Base-by-base conservation (phyloP, 2,329 filamentous ascomycete species). In the Botrytis pseudocinerea region DNA sequence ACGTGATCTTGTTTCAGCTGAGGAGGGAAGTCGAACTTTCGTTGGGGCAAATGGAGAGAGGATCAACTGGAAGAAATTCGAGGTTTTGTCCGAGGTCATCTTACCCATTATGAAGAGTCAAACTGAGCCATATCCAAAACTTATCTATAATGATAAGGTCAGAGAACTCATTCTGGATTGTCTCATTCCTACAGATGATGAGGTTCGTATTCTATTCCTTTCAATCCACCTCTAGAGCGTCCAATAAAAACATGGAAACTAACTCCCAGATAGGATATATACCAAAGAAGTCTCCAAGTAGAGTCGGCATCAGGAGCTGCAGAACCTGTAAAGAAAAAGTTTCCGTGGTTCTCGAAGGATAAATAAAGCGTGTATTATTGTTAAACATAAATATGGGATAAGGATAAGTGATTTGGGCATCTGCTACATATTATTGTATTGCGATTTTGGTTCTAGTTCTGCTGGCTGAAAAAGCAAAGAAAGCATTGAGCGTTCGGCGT, bases 51-150 rank as follows among this genome's bases (percentile, higher is more conserved):
- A 89, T 74, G 89, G 86, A 76, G 89, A 93, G 75, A 87, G 93
- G 69, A 93, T 99, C 81, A 98, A 98, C 81, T 99, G 96, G 96
- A 94, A 92, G 83, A 99, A 99, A 81, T 99, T 98, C 79, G 95
- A 98, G 82, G 92, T 99, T 46, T 90, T 98, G 83, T 95, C 95
- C 10, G 95, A 98, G 78, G 93, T 98, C 8, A 88, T 98, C 70
- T 86, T 98, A 74, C 92, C 93, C 2, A 91, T 99, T 71, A 97
- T 98, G 88, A 92, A 91, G 83, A 97, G 95, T 79, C 95, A 98
- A 82, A 92, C 93, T 71, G 90, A 90, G 66, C 91, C 94, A 8
- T 98, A 98, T 78, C 88, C 90, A 40, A 92, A 91, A 75, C 84
- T 95, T 75, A 84, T 85, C 48, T 90, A 87, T 78, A 91, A 92